A percentile compares a stretch with the other conserved stretches of the same genome.
Conservation (phyloP, 345 rosid species). For the Citrus reticulata region DNA sequence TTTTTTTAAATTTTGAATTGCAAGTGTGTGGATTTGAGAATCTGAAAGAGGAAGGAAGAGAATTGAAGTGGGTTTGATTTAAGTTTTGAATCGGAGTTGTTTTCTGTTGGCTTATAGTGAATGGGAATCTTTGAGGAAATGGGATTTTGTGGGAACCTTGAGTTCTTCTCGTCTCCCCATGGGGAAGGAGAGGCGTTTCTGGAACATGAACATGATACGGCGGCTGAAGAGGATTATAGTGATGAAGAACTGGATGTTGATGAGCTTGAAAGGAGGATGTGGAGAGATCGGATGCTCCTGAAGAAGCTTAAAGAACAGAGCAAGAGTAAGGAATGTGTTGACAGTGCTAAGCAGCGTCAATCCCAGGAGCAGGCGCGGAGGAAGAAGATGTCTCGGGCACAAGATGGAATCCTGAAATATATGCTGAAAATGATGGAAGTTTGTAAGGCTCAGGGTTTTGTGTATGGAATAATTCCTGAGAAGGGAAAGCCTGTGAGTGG, state of each 20-base stretch:
- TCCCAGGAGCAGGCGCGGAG: conserved; percentile 81
- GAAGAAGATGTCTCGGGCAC: conserved; percentile 90
- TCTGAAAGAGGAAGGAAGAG: neutral
- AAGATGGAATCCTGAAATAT: conserved; percentile 75
- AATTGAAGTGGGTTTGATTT: neutral
- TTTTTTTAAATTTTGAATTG: neutral
- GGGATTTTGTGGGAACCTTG: conserved; percentile 54
- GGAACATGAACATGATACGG: conserved; percentile 41
- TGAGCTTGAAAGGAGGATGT: conserved; percentile 77
- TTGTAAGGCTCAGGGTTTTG: conserved; percentile 85
- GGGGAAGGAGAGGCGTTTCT: conserved; percentile 34
- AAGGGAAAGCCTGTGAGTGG: conserved; percentile 89
- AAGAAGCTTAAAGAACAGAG: conserved; percentile 60
- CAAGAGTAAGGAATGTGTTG: conserved; percentile 44
- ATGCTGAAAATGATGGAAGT: conserved; percentile 94
- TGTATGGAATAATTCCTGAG: conserved; percentile 83
- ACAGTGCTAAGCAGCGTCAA: conserved; percentile 52
- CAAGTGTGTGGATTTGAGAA: neutral
- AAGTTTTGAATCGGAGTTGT: neutral
- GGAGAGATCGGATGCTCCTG: conserved; percentile 68
- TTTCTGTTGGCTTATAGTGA: neutral
- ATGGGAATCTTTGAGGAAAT: conserved; percentile 58
- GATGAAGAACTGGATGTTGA: conserved; percentile 71
- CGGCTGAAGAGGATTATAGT: conserved; percentile 51
- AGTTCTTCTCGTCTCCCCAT: conserved; percentile 36